Evolutionary conservation across 2,329 filamentous ascomycete genomes (phyloP), one percentile per base, ranked within the genome.

Genomic region (Plenodomus biglobosus): DNA sequence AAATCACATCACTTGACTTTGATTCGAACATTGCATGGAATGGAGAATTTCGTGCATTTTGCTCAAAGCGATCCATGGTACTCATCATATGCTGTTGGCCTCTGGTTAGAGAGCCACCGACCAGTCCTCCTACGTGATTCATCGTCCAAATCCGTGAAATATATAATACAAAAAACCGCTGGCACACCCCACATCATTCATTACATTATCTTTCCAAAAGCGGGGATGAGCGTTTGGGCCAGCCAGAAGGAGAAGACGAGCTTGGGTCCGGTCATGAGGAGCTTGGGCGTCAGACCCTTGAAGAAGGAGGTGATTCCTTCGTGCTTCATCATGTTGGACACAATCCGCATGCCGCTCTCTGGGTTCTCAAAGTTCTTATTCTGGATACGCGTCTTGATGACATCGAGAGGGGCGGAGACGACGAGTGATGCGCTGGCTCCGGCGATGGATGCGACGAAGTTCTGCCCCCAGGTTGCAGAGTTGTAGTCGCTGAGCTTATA

Each of bases 191-290:
- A 32, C 27, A 11, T 32, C 42, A 40, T 38, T 45, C 38, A 52
- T 60, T 79, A 84, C 71, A 85, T 75, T 50, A 85, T 71, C 73
- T 85, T 84, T 66, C 84, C 89, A 74, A 97, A 97, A 34, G 91
- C 87, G 42, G 94, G 94, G 70, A 99, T 99, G 66, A 99, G 80
- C 22, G 94, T 97, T 80, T 99, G 94, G 48, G 94, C 94, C 70
- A 99, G 85, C 94, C 94, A 99, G 85, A 99, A 99, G 53, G 92
- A 96, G 80, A 99, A 99, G 55, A 97, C 94, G 52, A 99, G 83
- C 83, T 99, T 99, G 56, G 94, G 94, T 19, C 94, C 95, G 15
- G 94, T 99, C 94, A 99, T 99, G 68, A 99, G 82, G 58, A 99
- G 85, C 87, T 99, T 99, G 55, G 94, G 94, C 41, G 91, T 88